These are phyloP conservation scores for Biscutella auriculata DNA, from an alignment of 441 rosid genomes.

Conservation along the genomic window DNA sequence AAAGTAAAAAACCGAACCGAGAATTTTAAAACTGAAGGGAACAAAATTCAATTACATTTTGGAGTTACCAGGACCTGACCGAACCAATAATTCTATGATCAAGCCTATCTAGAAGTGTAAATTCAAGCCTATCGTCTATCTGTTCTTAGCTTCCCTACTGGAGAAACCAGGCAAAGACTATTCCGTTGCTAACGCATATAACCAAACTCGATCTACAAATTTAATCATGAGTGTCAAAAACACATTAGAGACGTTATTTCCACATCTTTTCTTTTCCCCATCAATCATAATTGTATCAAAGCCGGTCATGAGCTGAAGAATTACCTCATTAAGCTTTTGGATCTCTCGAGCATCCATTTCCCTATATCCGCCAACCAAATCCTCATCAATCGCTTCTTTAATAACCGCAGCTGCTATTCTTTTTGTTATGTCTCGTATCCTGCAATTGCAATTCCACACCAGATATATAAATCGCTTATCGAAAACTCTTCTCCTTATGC, in stretches of 20 bases:
- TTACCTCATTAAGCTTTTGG: conserved; percentile 44
- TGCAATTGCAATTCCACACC: conserved; percentile 24
- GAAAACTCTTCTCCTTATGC: neutral
- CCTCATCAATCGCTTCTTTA: conserved; percentile 80
- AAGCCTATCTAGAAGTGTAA: too few species aligned
- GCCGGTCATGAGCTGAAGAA: neutral
- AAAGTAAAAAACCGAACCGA: too few species aligned
- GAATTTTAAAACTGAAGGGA: too few species aligned
- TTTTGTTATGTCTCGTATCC: conserved; percentile 88
- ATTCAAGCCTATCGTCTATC: neutral
- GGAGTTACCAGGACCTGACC: too few species aligned
- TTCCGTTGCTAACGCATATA: neutral
- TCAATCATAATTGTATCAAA: neutral
- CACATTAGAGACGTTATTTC: neutral
- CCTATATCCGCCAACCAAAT: conserved; percentile 77
- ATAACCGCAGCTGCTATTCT: conserved; percentile 86
- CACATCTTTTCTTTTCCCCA: neutral
- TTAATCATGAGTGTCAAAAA: neutral
- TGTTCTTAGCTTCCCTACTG: neutral
- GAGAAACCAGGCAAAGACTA: neutral
- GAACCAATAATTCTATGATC: too few species aligned
- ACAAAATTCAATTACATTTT: too few species aligned
- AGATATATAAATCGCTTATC: neutral
- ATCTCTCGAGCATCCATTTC: conserved; percentile 77
- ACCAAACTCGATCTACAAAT: neutral